Conservation (phyloP, 495 filamentous ascomycete species). For the Aspergillus panamensis region DNA sequence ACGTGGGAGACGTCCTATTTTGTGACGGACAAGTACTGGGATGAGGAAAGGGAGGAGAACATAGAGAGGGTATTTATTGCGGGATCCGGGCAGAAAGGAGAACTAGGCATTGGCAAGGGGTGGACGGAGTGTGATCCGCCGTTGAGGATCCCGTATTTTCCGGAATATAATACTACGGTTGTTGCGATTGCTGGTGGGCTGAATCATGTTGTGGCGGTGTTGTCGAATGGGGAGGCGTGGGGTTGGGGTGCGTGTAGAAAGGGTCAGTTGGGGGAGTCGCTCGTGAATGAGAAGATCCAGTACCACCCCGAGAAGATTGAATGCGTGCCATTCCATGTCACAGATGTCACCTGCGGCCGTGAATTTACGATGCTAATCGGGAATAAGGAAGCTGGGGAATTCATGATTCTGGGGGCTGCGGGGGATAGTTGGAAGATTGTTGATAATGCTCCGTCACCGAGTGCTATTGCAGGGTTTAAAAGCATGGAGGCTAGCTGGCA, state of each 20-base stretch:
- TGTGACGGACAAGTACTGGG: conserved; percentile 27
- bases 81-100: conserved; percentile 66
- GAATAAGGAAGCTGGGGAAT: conserved; percentile 46
- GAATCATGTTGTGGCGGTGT: conserved; percentile 68
- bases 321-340: conserved; percentile 49
- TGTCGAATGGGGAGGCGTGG: conserved; percentile 72
- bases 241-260: conserved; percentile 87
- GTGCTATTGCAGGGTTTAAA: conserved; percentile 26
- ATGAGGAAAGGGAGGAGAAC: conserved; percentile 4
- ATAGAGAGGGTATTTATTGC: conserved; percentile 54
- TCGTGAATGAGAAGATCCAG: conserved; percentile 40
- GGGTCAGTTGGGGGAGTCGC: conserved; percentile 67
- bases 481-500: conserved; percentile 73
- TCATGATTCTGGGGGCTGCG: conserved; percentile 57
- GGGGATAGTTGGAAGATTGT: conserved; percentile 62
- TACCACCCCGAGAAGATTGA: conserved; percentile 57
- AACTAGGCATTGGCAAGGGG: conserved; percentile 58
- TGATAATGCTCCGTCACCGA: conserved; percentile 33
- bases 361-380: conserved; percentile 77
- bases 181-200: conserved; percentile 65
- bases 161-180: conserved; percentile 41
- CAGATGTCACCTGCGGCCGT: conserved; percentile 64
- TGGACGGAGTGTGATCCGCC: conserved; percentile 9
- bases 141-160: conserved; percentile 54
- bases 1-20: conserved; percentile 73